Conservation (phyloP, 164 flowering plant genomes). For the Annona cherimola region DNA sequence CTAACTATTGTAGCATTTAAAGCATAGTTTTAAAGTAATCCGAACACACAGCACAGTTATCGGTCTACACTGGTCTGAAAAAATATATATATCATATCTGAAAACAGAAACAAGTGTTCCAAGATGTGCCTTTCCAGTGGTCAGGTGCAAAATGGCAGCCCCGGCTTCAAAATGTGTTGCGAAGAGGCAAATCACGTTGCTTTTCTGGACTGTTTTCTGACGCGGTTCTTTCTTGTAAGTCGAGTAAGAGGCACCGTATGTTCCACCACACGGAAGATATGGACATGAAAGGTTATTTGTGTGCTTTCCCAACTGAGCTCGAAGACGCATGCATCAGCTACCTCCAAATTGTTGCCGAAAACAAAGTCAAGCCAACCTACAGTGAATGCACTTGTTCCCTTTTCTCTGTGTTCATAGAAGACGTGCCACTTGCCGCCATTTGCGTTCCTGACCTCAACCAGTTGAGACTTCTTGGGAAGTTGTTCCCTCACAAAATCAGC, state of each 20-base stretch:
- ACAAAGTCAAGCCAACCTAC: slow-evolving; percentile 17
- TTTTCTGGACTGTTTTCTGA: not conserved
- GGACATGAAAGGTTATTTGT: slow-evolving; percentile 2
- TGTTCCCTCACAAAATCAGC: not conserved
- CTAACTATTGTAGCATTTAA: too few species aligned
- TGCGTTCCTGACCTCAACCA: slow-evolving; percentile 3
- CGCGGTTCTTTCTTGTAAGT: not conserved
- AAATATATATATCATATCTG: too few species aligned
- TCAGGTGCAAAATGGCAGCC: not conserved
- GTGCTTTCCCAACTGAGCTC: slow-evolving; percentile 7
- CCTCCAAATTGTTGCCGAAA: slow-evolving; percentile 19
- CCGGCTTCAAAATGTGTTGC: not conserved
- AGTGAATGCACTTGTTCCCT: not conserved
- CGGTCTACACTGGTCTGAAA: too few species aligned
- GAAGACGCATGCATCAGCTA: slow-evolving; percentile 25
- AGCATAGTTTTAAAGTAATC: too few species aligned
- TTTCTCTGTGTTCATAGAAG: not conserved
- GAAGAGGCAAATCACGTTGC: not conserved
- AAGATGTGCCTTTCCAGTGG: too few species aligned
- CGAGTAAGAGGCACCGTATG: not conserved
- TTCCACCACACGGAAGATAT: slow-evolving; percentile 3
- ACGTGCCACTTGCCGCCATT: slow-evolving; percentile 17
- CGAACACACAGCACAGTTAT: too few species aligned
- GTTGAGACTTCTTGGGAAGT: not conserved
- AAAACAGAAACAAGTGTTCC: too few species aligned